Base-by-base conservation (phyloP, 768 basidiomycete species). In the Lactarius quietus region DNA sequence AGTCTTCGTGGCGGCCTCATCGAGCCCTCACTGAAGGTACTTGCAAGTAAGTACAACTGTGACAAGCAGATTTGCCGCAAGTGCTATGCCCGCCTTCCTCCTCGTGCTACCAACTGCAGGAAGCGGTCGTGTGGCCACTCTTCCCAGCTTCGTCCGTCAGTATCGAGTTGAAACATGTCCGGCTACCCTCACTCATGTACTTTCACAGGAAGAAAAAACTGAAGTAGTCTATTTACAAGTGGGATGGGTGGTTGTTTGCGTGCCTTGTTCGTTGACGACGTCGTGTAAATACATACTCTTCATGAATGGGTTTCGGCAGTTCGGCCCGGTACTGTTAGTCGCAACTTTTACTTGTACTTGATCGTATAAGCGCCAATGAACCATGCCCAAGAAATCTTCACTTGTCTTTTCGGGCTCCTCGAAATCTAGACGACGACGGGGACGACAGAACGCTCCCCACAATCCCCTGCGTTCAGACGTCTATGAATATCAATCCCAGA, bases 31-130 rank as follows among this genome's bases (percentile, higher is more conserved):
- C 82, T 99, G 74, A 98, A 98, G 81, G 93, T 94, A 48, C 87
- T 98, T 67, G 97, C 97, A 64, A 84, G 89, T 76, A 96, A 96
- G 79, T 97, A 95, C 87, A 98, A 98, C 82, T 98, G 95, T 78
- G 94, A 97, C 81, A 96, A 96, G 85, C 93, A 95, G 77, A 98
- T 98, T 74, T 98, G 97, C 86, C 94, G 97, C 79, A 98, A 98
- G 80, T 98, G 97, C 83, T 98, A 98, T 78, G 97, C 97, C 53
- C 96, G 97, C 73, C 96, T 98, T 72, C 96, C 97, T 69, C 96
- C 95, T 61, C 94, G 97, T 77, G 97, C 97, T 41, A 98, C 95
- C 82, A 98, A 99, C 87, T 98, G 97, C 88, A 85, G 96, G 77
- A 96, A 96, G 83, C 85, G 94, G 70, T 84, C 86, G 65, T 96